Evolutionary conservation across 2,329 filamentous ascomycete species (phyloP), one percentile per base, ranked within the genome.

Genomic region (Fusarium chuoi): DNA sequence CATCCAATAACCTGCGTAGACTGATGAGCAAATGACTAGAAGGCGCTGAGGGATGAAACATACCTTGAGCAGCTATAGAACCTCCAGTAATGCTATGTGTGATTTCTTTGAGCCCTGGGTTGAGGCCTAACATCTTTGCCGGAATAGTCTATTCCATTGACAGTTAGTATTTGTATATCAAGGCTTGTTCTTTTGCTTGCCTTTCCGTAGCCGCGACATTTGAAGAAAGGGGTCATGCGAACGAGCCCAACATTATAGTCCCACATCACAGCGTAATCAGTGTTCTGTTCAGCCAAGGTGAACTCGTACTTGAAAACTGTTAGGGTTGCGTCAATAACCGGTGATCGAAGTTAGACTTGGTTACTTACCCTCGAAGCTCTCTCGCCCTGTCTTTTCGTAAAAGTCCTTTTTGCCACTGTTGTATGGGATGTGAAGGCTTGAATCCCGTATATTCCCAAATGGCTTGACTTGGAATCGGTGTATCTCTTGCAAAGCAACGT

Each of bases 181-280:
- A 28, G 14, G 41, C n/a, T 26, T 54, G 62, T 30, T 17, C 39
- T 30, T 56, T 30, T 78, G 61, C 70, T 79, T 81, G 95, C 96
- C 90, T 99, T 99, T 73, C 92, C 89, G 79, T 96, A 96, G 73
- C 92, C 91, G 80, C 92, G 92, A 75, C 93, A 95, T 82, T 98
- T 98, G 88, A 98, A 98, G 80, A 98, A 94, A 35, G 95, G 93
- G 5, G 95, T 98, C 83, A 97, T 97, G 70, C 96, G 92, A 71
- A 98, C 95, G 36, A 98, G 91, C 14, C 96, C 96, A 70, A 96
- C 90, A 77, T 97, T 96, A 84, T 98, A 98, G 82, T 99, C 96
- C 96, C 96, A 99, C 90, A 98, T 95, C 69, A 98, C 91, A 2
- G 89, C 90, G 81, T 93, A 95, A 59, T 89, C 86, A 71, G 87